A percentile compares a stretch with the other conserved stretches of the same genome.
These are phyloP conservation scores for Aspergillus unguis DNA, from an alignment of 2,329 filamentous ascomycete genomes.

Conservation along the genomic window DNA sequence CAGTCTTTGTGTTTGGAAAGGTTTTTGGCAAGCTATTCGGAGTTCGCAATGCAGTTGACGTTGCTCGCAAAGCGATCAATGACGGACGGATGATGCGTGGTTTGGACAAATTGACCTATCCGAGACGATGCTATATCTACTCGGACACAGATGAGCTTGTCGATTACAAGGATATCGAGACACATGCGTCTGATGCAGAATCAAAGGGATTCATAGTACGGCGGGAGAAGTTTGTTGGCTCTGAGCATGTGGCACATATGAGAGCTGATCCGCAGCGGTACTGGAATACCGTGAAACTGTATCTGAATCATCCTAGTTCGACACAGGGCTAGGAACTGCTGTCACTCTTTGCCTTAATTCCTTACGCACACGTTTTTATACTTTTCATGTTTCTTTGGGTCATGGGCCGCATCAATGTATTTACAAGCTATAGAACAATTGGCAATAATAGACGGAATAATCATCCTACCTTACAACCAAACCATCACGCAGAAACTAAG, in stretches of 20 bases:
- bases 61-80: constrained; percentile 31
- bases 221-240: constrained; percentile 35
- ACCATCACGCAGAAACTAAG: too few relatives aligned
- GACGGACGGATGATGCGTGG: constrained; percentile 24
- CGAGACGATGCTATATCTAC: constrained; percentile 40
- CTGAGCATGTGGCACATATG: constrained; percentile 43
- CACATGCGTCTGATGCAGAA: constrained; percentile 34
- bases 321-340: neutral
- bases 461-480: neutral
- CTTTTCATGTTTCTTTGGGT: too few relatives aligned
- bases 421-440: too few relatives aligned
- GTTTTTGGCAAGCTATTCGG: constrained; percentile 19
- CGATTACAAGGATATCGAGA: constrained; percentile 35
- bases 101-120: constrained; percentile 5
- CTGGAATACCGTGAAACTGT: constrained; percentile 34
- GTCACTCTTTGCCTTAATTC: too few relatives aligned
- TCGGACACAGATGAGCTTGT: constrained; percentile 40
- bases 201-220: constrained; percentile 31
- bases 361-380: too few relatives aligned
- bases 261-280: constrained; percentile 36
- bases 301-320: constrained; percentile 16
- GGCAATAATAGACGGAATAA: too few relatives aligned
- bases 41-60: constrained; percentile 24
- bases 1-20: constrained; percentile 19
- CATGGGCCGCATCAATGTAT: too few relatives aligned